phyloP scores from a whole-genome alignment of 164 flowering plant species.

The Vitis vinifera region DNA sequence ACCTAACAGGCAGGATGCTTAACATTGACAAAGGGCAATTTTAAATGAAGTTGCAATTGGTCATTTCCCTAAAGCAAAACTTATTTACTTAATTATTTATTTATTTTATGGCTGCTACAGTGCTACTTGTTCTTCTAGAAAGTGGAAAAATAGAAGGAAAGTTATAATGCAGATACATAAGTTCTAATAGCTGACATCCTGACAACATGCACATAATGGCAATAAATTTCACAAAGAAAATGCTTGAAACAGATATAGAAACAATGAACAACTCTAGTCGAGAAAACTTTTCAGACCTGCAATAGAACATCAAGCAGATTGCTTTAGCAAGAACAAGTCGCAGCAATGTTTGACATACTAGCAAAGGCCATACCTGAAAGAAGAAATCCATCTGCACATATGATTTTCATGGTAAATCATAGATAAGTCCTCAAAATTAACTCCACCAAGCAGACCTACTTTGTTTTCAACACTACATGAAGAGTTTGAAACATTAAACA shows the following conservation, averaged over 20 bases:
- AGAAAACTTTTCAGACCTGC: neutral
- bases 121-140: neutral
- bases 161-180: neutral
- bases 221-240: neutral
- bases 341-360: neutral
- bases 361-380: constrained; percentile 62
- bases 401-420: constrained; percentile 60
- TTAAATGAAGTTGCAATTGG: no score
- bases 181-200: neutral
- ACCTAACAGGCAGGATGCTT: no score
- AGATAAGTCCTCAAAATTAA: constrained; percentile 45
- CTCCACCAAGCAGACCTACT: constrained; percentile 59
- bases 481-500: constrained; percentile 11
- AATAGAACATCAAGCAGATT: neutral
- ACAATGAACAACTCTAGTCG: neutral
- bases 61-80: no score
- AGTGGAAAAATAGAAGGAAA: neutral
- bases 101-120: no score
- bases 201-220: neutral
- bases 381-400: constrained; percentile 70
- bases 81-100: no score
- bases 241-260: neutral
- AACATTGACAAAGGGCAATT: no score
- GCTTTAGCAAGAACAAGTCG: neutral
- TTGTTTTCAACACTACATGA: constrained; percentile 56